phyloP scores from a whole-genome alignment of 768 basidiomycete genomes.

The Xerocomellus intermedius region DNA sequence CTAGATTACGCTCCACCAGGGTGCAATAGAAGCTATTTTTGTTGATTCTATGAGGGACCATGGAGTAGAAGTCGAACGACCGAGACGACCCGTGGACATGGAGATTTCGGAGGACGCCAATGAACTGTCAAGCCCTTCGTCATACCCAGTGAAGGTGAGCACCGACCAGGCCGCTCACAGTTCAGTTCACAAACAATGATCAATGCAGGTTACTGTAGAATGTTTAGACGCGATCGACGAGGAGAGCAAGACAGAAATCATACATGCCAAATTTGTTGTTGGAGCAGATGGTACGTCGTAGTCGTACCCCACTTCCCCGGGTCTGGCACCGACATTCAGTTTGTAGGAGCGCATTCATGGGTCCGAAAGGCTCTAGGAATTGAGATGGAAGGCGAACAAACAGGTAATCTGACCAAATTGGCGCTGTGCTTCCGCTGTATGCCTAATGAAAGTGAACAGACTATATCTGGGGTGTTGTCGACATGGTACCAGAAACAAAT shows the following conservation, averaged over 20 bases:
- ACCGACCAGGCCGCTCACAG: background rate
- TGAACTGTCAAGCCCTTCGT: constrained; percentile 32
- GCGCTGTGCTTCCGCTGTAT: background rate
- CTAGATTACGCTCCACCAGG: constrained; percentile 40
- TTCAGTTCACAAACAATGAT: background rate
- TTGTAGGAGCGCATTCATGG: constrained; percentile 45
- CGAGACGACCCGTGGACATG: constrained; percentile 31
- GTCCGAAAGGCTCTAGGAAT: constrained; percentile 44
- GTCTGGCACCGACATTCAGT: background rate
- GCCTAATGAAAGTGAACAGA: constrained; percentile 39
- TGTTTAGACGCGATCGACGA: constrained; percentile 25
- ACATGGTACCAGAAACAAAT: constrained; percentile 65
- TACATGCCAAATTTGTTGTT: constrained; percentile 37
- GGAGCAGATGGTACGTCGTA: constrained; percentile 34
- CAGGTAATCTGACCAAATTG: constrained; percentile 27
- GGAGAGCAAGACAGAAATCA: constrained; percentile 31
- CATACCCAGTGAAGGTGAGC: constrained; percentile 33
- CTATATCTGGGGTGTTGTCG: constrained; percentile 84
- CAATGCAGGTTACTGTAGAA: constrained; percentile 24
- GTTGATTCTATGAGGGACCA: constrained; percentile 37
- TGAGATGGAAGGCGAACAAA: constrained; percentile 47
- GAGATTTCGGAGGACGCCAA: constrained; percentile 36
- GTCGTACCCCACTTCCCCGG: no score
- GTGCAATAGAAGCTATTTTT: constrained; percentile 41
- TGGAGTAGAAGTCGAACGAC: constrained; percentile 38